Conservation (phyloP, 1,284 basidiomycete species). For the Ganoderma lingzhi region DNA sequence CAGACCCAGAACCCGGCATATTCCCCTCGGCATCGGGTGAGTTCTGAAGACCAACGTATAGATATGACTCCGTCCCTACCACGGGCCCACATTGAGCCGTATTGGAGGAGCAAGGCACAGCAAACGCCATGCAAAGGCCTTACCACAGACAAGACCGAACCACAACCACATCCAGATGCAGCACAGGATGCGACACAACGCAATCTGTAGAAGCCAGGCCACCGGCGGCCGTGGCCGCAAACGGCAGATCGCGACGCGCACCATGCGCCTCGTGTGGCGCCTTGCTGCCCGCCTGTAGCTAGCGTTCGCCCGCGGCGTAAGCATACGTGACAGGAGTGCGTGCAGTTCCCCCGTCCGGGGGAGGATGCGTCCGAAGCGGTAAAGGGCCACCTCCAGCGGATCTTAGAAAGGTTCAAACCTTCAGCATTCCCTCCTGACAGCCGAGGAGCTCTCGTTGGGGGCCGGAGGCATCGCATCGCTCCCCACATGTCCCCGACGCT, state of each 20-base stretch:
- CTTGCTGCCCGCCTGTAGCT: neutral
- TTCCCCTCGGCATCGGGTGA: neutral
- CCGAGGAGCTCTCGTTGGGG: neutral
- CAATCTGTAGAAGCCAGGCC: neutral
- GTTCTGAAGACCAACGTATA: neutral
- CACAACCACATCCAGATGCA: neutral
- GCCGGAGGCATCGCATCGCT: neutral
- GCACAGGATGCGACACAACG: slow-evolving; percentile 4
- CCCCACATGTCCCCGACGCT: neutral
- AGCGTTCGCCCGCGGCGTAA: slow-evolving; percentile 6
- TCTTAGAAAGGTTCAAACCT: slow-evolving; percentile 12
- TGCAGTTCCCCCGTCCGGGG: slow-evolving; percentile 17
- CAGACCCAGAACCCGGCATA: neutral
- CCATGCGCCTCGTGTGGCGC: slow-evolving; percentile 9
- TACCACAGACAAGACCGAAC: neutral
- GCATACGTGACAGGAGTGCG: slow-evolving; percentile 19
- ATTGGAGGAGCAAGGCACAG: neutral
- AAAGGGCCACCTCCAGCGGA: slow-evolving; percentile 20
- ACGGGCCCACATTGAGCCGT: neutral
- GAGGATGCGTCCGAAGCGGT: slow-evolving; percentile 17
- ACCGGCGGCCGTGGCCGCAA: slow-evolving; percentile 5
- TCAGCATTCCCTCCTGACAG: slow-evolving; percentile 12
- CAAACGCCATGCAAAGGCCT: neutral
- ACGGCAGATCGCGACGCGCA: slow-evolving; percentile 14
- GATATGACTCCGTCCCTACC: neutral